Evolutionary conservation across 768 basidiomycete species (phyloP).

Genomic region (Pleurotus salmoneostramineus): DNA sequence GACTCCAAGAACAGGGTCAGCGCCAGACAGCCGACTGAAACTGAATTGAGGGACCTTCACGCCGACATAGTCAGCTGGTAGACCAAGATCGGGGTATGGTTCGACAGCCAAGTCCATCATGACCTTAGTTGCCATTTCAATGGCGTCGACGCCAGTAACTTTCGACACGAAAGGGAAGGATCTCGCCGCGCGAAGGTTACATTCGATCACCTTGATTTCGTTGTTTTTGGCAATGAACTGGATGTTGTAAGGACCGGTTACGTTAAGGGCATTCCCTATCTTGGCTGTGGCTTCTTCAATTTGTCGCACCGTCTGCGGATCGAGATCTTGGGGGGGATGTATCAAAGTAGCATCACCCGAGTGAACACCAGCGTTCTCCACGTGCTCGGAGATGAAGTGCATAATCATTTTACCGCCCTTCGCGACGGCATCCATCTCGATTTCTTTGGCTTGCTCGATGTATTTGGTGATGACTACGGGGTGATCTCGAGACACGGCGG

Average conservation of each 20-base stretch:
- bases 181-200: constrained; percentile 94
- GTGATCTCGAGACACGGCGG: constrained; percentile 93
- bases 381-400: constrained; percentile 99
- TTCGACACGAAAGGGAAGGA: constrained; percentile 99
- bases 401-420: constrained; percentile 97
- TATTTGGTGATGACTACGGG: constrained; percentile 99
- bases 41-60: constrained; percentile 99
- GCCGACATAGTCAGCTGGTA: constrained; percentile 93
- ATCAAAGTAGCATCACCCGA: constrained; percentile 98
- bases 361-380: constrained; percentile 98
- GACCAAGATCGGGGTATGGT: constrained; percentile 82
- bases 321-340: constrained; percentile 96
- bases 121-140: constrained; percentile 98
- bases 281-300: constrained; percentile 97
- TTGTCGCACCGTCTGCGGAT: constrained; percentile 92
- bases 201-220: constrained; percentile 99
- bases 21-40: constrained; percentile 93
- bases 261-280: constrained; percentile 96
- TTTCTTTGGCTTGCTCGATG: constrained; percentile 99
- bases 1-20: constrained; percentile 95
- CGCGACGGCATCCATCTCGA: constrained; percentile 99
- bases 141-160: constrained; percentile 95
- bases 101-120: constrained; percentile 92
- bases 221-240: constrained; percentile 99
- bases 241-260: constrained; percentile 98